A percentile compares a stretch with the other conserved stretches of the same genome.
These are phyloP conservation scores for Fagopyrum tataricum DNA, from an alignment of 148 eudicot species.

Conservation along the genomic window DNA sequence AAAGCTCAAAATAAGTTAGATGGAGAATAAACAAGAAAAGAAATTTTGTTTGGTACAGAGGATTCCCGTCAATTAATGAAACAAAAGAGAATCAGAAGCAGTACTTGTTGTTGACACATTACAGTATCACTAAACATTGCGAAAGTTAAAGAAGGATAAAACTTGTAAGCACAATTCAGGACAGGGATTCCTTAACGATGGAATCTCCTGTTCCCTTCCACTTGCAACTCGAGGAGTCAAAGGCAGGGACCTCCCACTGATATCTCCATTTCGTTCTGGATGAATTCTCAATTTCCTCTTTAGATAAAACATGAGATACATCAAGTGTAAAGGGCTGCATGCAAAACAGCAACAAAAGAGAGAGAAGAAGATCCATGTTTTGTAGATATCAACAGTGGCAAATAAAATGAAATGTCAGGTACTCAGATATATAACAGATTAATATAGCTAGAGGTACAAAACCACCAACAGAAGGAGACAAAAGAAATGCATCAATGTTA, in stretches of 20 bases:
- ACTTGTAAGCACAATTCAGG: neutral
- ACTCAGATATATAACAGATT: no score
- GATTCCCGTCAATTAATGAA: no score
- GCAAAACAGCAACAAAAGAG: constrained; percentile 15
- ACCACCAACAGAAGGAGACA: no score
- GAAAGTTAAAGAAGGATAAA: neutral
- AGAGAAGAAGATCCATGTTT: neutral
- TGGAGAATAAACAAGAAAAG: no score
- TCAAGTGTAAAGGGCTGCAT: constrained; percentile 64
- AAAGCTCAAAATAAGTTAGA: no score
- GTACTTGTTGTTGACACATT: no score
- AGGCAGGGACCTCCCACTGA: constrained; percentile 66
- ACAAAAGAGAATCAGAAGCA: no score
- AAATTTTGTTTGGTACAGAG: no score
- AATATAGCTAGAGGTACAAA: no score
- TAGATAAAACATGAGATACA: constrained; percentile 37
- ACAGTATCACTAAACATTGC: no score
- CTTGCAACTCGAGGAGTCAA: constrained; percentile 38
- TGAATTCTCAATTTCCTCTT: constrained; percentile 45
- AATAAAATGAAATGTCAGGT: neutral
- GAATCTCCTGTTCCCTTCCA: constrained; percentile 80
- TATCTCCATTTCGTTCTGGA: constrained; percentile 56
- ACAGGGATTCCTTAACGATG: constrained; percentile 37
- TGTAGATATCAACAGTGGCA: neutral
- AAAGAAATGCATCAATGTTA: no score